phyloP scores from a whole-genome alignment of 2,329 filamentous ascomycete species.

The Sphaceloma murrayae region DNA sequence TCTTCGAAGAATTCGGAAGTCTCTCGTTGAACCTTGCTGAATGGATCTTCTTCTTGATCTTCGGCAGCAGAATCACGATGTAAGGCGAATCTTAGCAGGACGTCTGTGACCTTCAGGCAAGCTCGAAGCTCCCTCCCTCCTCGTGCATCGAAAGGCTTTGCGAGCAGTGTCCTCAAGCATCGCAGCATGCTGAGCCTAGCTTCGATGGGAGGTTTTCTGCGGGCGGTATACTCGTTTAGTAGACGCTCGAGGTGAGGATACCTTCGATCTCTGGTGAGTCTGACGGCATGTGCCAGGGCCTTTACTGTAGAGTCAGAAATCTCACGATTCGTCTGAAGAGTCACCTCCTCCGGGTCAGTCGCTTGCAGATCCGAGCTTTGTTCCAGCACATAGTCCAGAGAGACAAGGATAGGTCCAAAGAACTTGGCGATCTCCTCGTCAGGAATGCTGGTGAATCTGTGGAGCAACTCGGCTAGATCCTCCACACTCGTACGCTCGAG shows the following conservation, averaged over 20 bases:
- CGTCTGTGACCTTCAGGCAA: constrained; percentile 19
- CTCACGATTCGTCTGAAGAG: constrained; percentile 2
- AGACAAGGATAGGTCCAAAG: constrained; percentile 40
- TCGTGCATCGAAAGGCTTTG: constrained; percentile 18
- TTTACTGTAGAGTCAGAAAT: constrained; percentile 17
- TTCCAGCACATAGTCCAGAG: constrained; percentile 16
- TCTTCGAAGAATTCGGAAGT: constrained; percentile 12
- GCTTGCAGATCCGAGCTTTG: constrained; percentile 7
- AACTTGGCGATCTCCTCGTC: constrained; percentile 98
- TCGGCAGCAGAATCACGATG: neutral
- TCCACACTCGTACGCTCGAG: constrained; percentile 16
- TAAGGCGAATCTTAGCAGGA: constrained; percentile 16
- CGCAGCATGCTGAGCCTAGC: constrained; percentile 17
- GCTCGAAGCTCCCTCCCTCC: constrained; percentile 19
- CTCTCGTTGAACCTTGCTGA: constrained; percentile 2
- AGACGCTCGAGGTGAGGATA: constrained; percentile 17
- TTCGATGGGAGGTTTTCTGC: constrained; percentile 17
- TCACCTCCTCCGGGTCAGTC: neutral
- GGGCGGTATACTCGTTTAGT: constrained; percentile 16
- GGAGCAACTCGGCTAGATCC: constrained; percentile 61
- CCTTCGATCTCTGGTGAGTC: constrained; percentile 18
- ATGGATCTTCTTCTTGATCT: constrained; percentile 6
- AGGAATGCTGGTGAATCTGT: constrained; percentile 81
- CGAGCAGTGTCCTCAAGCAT: constrained; percentile 17
- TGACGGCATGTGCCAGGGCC: constrained; percentile 17